Base-by-base conservation (phyloP, 164 flowering plant genomes). In the Tetracentron sinense region DNA sequence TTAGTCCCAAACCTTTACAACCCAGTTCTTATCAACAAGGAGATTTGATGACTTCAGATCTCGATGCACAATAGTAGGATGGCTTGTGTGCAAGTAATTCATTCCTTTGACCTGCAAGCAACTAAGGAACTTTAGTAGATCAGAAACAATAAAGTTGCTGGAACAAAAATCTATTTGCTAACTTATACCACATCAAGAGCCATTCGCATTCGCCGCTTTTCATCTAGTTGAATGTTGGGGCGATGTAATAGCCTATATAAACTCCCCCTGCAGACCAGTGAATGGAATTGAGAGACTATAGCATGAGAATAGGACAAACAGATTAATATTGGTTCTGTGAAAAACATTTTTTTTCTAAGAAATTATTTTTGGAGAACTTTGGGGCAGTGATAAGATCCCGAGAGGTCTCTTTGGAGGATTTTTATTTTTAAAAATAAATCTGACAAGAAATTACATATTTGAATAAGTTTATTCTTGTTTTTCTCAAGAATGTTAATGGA, bases 21-120 rank as follows among this genome's bases (percentile, higher is more conserved):
- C 88, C 99, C 99, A 95, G 58, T 95, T 91, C 74, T 86, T 95
- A 73, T 89, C 99, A 74, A 95, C 97, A 70, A 91, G 99, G 58
- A 95, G 96, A 81, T 95, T 95, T 33, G 96, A 92, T 29, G 99
- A 83, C 72, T 95, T 95, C 69, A 95, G 75, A 78, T 95, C 99
- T 68, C 99, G 87, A 79, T 95, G 99, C 49, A 95, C 99, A 69
- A 95, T 85, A 16, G 94, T 77, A 19, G 99, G 99, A 71, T 89
- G 87, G 76, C 99, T 88, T 42, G 96, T 88, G 72, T 95, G 99
- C 83, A 95, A 78, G 77, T 88, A 95, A 68, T 95, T 95, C 99
- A 95, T 91, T 80, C 99, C 99, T 75, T 87, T 95, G 65, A 96
- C 97, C 99, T 95, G 84, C 71, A 68, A 77, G 30, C 15, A 58